A percentile compares a stretch with the other conserved stretches of the same genome.
phyloP scores from a whole-genome alignment of 2,329 filamentous ascomycete genomes.

The Dichotomopilus funicola region DNA sequence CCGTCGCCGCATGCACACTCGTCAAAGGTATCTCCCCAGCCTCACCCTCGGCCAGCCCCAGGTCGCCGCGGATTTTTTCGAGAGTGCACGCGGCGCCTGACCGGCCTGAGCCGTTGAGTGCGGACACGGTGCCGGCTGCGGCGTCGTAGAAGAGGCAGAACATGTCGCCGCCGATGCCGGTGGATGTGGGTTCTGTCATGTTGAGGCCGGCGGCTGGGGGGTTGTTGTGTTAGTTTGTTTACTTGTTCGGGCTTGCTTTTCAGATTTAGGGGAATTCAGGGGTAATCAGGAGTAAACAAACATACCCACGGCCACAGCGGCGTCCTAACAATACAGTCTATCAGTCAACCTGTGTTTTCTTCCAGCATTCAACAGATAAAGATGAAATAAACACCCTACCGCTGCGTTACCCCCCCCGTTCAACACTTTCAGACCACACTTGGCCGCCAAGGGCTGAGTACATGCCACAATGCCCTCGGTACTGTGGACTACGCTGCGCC shows the following conservation, averaged over 20 bases:
- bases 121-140: constrained; percentile 70
- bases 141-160: constrained; percentile 92
- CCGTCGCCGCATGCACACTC: constrained; percentile 75
- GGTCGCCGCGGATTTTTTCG: constrained; percentile 60
- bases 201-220: constrained; percentile 75
- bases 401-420: constrained; percentile 87
- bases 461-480: constrained; percentile 86
- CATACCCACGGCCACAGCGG: constrained; percentile 84
- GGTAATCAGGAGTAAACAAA: constrained; percentile 12
- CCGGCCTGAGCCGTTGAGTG: constrained; percentile 90
- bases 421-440: constrained; percentile 80
- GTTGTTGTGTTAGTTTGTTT: neutral
- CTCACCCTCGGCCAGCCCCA: constrained; percentile 56
- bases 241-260: neutral
- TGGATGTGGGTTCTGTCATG: constrained; percentile 86
- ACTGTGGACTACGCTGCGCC: constrained; percentile 88
- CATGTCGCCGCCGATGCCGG: constrained; percentile 95
- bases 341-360: neutral
- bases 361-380: neutral
- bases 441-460: constrained; percentile 81
- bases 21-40: constrained; percentile 60
- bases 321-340: constrained; percentile 54
- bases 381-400: constrained; percentile 46
- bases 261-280: neutral
- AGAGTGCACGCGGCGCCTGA: constrained; percentile 63